Conservation (phyloP, 23 red algal genomes). For the Gracilariopsis chorda region DNA sequence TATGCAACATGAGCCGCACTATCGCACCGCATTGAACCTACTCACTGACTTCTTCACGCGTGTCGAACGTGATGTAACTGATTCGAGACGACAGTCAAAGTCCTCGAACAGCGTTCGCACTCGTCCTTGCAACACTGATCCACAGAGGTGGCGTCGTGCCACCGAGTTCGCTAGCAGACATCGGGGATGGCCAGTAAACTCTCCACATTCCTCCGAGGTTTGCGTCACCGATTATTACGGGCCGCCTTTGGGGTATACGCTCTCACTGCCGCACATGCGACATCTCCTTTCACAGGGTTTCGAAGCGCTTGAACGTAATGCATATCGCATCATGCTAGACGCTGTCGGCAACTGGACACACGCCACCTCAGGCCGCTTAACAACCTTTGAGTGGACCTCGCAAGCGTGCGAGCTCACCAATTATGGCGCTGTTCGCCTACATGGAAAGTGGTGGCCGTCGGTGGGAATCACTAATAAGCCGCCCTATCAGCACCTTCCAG, state of each 20-base stretch:
- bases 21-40: neutral
- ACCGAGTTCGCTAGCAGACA: neutral
- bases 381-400: neutral
- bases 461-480: neutral
- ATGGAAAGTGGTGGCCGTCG: neutral
- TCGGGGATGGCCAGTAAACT: neutral
- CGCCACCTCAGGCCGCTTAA: neutral
- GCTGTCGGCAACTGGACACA: neutral
- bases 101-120: neutral
- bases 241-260: neutral
- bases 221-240: conserved; percentile 9
- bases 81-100: neutral
- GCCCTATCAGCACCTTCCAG: neutral
- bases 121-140: neutral
- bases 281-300: neutral
- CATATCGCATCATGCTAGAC: neutral
- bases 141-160: neutral
- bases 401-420: neutral
- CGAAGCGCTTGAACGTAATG: neutral
- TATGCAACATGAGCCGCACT: neutral
- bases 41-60: neutral
- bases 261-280: neutral
- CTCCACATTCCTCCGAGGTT: no score
- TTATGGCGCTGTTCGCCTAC: conserved; percentile 2
- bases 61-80: neutral